Conservation (phyloP, 2,329 filamentous ascomycete species). For the Dactylellina sp. region DNA sequence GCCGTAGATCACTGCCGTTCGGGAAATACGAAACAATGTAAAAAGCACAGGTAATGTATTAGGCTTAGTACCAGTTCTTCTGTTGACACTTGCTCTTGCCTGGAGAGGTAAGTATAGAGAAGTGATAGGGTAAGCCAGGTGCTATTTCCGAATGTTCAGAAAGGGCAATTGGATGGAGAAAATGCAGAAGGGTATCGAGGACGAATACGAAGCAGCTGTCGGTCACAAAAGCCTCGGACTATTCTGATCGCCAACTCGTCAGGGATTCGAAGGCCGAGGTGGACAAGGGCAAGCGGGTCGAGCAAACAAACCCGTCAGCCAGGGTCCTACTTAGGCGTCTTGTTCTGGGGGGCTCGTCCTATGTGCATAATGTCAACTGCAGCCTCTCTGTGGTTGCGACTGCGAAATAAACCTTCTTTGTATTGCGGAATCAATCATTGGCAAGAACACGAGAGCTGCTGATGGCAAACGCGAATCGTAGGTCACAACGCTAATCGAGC, state of each 20-base stretch:
- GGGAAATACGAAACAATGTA: slow-evolving; percentile 21
- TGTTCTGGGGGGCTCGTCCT: slow-evolving; percentile 13
- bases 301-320: slow-evolving; percentile 10
- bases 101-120: slow-evolving; percentile 25
- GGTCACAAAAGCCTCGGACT: slow-evolving; percentile 21
- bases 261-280: slow-evolving; percentile 41
- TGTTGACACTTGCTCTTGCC: slow-evolving; percentile 53
- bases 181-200: slow-evolving; percentile 1
- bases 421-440: slow-evolving; percentile 43
- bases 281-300: slow-evolving; percentile 29
- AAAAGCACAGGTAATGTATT: neutral
- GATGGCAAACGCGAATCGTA: slow-evolving; percentile 15
- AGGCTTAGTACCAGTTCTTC: neutral
- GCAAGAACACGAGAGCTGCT: slow-evolving; percentile 13
- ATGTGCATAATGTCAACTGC: slow-evolving; percentile 20
- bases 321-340: too few relatives aligned
- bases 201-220: slow-evolving; percentile 25
- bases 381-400: slow-evolving; percentile 46
- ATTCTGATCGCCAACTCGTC: slow-evolving; percentile 36
- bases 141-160: slow-evolving; percentile 31
- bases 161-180: slow-evolving; percentile 52
- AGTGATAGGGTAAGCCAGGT: slow-evolving; percentile 26
- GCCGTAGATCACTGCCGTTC: slow-evolving; percentile 11
- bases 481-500: slow-evolving; percentile 25
- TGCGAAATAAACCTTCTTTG: slow-evolving; percentile 47